A percentile compares a stretch with the other conserved stretches of the same genome.
phyloP scores from a whole-genome alignment of 225 moss, liverwort and hornwort species.

The Thuidium tamariscinum region DNA sequence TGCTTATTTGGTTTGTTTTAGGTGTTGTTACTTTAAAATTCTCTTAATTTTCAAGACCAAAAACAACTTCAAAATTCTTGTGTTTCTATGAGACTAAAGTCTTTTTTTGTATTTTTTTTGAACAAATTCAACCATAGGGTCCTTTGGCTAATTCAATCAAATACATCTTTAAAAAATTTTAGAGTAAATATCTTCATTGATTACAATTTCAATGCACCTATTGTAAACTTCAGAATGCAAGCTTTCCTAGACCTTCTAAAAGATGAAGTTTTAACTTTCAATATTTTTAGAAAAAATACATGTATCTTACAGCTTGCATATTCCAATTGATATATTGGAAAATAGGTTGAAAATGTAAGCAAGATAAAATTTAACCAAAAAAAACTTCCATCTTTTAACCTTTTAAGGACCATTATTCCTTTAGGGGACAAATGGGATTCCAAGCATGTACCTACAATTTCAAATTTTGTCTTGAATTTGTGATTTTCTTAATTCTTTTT shows the following conservation, averaged over 20 bases:
- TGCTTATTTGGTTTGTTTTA: rapidly evolving
- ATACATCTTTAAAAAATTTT: rapidly evolving
- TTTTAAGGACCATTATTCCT: too few species aligned
- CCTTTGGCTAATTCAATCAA: background rate
- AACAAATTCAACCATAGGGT: rapidly evolving
- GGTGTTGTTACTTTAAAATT: background rate
- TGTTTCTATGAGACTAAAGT: background rate
- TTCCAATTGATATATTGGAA: background rate
- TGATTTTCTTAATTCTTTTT: too few species aligned
- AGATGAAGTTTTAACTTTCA: background rate
- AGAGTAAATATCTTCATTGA: rapidly evolving
- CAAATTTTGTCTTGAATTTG: too few species aligned
- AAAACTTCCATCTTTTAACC: too few species aligned
- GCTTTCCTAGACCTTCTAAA: background rate
- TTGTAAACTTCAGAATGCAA: background rate
- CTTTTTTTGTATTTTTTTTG: background rate
- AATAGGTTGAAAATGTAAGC: background rate
- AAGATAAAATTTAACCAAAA: background rate
- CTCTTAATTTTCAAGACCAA: background rate
- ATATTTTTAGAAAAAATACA: background rate
- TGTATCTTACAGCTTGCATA: background rate
- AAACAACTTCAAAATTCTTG: background rate
- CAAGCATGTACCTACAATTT: too few species aligned
- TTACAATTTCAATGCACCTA: background rate
- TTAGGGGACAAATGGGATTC: too few species aligned